These are phyloP conservation scores for Phaeosphaeriaceae sp. DNA, from an alignment of 2,329 filamentous ascomycete genomes.

Conservation along the genomic window DNA sequence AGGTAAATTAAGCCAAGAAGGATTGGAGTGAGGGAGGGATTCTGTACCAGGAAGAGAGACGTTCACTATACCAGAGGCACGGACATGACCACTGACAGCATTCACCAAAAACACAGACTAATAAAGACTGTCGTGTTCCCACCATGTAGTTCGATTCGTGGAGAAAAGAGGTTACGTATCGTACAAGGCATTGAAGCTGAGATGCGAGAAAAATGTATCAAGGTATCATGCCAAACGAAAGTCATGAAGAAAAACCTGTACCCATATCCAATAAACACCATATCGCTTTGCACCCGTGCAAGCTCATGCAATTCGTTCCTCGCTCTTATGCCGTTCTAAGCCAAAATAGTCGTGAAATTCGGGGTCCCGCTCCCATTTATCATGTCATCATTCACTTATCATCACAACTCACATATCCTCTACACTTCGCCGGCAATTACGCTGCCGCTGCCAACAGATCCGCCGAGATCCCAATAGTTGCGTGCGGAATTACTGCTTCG, in stretches of 20 bases:
- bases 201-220: background rate
- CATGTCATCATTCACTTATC: background rate
- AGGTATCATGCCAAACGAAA: background rate
- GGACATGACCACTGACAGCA: background rate
- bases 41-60: too few relatives aligned
- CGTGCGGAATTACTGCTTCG: constrained; percentile 75
- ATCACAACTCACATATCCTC: background rate
- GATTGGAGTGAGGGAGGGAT: too few relatives aligned
- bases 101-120: background rate
- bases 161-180: background rate
- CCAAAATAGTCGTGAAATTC: background rate
- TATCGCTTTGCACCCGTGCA: background rate
- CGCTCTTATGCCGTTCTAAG: background rate
- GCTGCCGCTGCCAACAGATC: constrained; percentile 75
- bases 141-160: background rate
- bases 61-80: background rate
- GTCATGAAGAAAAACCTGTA: background rate
- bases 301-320: background rate
- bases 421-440: constrained; percentile 42
- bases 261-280: background rate
- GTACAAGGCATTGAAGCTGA: background rate
- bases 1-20: too few relatives aligned
- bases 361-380: background rate
- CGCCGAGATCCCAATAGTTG: constrained; percentile 93
- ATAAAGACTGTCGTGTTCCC: background rate